Conservation (phyloP, 2,329 filamentous ascomycete species). For the Metarhizium humberi region DNA sequence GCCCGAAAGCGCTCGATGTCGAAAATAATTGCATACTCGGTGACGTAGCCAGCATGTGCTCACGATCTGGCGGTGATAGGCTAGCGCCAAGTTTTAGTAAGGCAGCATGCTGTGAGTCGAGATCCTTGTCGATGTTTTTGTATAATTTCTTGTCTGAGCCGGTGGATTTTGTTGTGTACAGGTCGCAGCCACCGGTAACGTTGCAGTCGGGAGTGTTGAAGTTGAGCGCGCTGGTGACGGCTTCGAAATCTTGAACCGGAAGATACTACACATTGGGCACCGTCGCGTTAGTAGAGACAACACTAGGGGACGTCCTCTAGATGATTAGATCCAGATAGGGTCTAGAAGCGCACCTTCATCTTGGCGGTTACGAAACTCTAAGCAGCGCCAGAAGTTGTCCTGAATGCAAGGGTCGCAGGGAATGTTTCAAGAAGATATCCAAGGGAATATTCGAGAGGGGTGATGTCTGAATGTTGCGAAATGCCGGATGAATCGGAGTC, state of each 20-base stretch:
- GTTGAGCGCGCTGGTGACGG: constrained; percentile 85
- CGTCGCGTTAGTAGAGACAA: not conserved
- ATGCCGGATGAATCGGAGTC: not conserved
- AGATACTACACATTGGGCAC: constrained; percentile 56
- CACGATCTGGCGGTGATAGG: constrained; percentile 72
- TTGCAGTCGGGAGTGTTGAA: constrained; percentile 92
- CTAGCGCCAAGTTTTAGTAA: constrained; percentile 79
- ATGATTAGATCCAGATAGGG: not conserved
- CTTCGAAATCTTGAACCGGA: constrained; percentile 82
- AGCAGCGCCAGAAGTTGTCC: not conserved
- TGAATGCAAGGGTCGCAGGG: not conserved
- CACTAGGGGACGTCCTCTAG: not conserved
- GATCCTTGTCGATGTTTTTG: constrained; percentile 84
- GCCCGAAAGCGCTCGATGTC: constrained; percentile 84
- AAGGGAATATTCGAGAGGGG: not conserved
- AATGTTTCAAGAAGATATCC: too few relatives aligned
- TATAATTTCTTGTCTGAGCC: constrained; percentile 95
- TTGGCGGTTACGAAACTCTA: constrained; percentile 11
- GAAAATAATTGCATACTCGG: constrained; percentile 54
- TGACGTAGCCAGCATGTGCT: constrained; percentile 58
- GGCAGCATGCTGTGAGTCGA: constrained; percentile 86
- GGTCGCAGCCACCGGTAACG: constrained; percentile 85
- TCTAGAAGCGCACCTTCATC: constrained; percentile 27
- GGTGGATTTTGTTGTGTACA: constrained; percentile 95
- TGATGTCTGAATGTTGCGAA: not conserved